Evolutionary conservation across 1,284 basidiomycete genomes (phyloP), one percentile per base, ranked within the genome.

Genomic region (Athelia psychrophila): DNA sequence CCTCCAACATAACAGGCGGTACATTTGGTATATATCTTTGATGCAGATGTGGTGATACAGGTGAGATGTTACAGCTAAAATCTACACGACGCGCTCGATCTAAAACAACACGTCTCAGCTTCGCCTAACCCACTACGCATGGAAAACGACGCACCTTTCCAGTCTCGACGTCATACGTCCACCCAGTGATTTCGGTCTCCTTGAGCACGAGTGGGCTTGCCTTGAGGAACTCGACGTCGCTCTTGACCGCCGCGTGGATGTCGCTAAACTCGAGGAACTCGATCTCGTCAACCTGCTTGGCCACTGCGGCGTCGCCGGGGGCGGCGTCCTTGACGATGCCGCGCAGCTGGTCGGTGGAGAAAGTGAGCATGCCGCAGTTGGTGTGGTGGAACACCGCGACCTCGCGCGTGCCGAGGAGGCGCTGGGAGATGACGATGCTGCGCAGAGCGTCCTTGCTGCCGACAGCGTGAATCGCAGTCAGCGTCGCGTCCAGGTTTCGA

Each of bases 371-470:
- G 47, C 85, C 85, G 61, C 86, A 87, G 50, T 76, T 80, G 2
- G 83, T 84, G 64, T 87, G 84, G 63, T 81, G 83, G 62, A 85
- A 80, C 35, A 88, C 69, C 3, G 81, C 80, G 49, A 87, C 78
- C 65, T 86, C 83, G 36, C 76, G 76, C 9, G 85, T 87, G 16
- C 82, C 83, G 19, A 87, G 74, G 3, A 86, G 75, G 44, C 83
- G 80, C 60, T 87, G 85, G 23, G 84, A 86, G 57, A 87, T 78
- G 44, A 88, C 70, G 59, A 88, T 74, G 63, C 79, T 83, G 16
- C 84, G 77, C n/a, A 88, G 58, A 2, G 83, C 80, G 38, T 87
- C 84, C 55, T 77, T 75, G 20, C 81, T 84, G 53, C 52, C 44
- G 32, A 52, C 13, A 16, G 36, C 3, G 16, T 52, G 18, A 49